Evolutionary conservation across 2,329 filamentous ascomycete species (phyloP), one percentile per base, ranked within the genome.

Genomic region (Trichoderma breve): DNA sequence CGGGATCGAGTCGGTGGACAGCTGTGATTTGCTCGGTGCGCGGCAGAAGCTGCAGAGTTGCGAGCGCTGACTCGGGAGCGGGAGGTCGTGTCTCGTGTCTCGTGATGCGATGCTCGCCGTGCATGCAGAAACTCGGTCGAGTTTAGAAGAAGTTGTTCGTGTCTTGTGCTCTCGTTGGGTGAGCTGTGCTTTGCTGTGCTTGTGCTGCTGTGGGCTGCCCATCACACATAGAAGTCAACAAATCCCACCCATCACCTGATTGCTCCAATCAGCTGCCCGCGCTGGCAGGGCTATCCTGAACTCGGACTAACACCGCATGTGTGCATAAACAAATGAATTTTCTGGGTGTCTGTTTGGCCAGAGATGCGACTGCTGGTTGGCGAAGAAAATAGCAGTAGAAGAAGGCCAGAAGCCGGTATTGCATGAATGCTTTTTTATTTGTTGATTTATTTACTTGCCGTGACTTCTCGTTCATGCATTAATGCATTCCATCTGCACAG

Each of bases 261-360:
- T 58, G 58, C 51, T 24, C 71, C 71, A 71, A 73, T 73, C 71
- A 67, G 67, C 70, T 53, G 66, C 36, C 34, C 21, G 57, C 15
- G 14, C 68, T 51, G 47, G 43, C 60, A 64, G 58, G 67, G 68
- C 68, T 51, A 28, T 69, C 4, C 57, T 62, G 39, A 53, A 28
- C 57, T 24, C 7, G 67, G 15, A n/a, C 53, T 60, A 39, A 58
- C 24, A 39, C 67, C 36, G 53, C 21, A 62, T 51, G 57, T 53
- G 57, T 62, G 57, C 30, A 70, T 36, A 53, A 62, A 62, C 67
- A 69, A 53, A 34, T 39, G n/a, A 21, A 60, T 61, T 51, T 51
- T 53, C 28, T 28, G 24, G n/a, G 62, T 36, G 12, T 28, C 43
- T 36, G 6, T 63, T 28, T 43, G 15, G 57, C 18, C 26, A 24